Evolutionary conservation across 2,329 filamentous ascomycete species (phyloP), one percentile per base, ranked within the genome.

Genomic region (Penicillium sp.): DNA sequence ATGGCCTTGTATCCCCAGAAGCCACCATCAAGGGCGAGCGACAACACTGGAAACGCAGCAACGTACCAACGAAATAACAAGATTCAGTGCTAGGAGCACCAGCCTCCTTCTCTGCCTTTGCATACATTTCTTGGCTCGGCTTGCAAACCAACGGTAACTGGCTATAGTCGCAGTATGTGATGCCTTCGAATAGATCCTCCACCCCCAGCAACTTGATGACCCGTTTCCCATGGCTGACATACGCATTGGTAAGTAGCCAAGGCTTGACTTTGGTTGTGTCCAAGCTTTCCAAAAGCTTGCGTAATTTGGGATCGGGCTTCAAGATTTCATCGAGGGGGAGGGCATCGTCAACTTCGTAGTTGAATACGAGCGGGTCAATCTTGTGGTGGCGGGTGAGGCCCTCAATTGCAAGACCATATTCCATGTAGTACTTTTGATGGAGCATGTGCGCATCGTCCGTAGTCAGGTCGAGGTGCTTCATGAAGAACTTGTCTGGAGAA

Each of bases 241-340:
- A 97, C 22, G 96, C 95, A 71, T 99, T 99, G 2, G 96, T 99
- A 69, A 99, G 89, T 2, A 99, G 86, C 95, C 96, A 99, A 33
- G 92, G 80, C 63, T 87, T 92, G 63, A 97, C 90, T 73, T 96
- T 96, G 69, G 80, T 85, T 59, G 77, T 88, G 76, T 99, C 93
- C 55, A 99, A 87, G 65, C 93, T 90, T 73, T 89, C 82, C 6
- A 99, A 86, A 47, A 99, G 77, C 69, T 84, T 81, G 51, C 91
- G 88, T 43, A 98, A 81, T 69, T 87, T 82, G 0, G 87, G 84
- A 68, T 96, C 87, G 0, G 92, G 91, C 71, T 88, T 88, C 72
- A 99, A 89, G 70, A 98, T 86, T 18, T 85, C 82, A 70, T 97
- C 91, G 3, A 99, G 83, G 0, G 95, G 93, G 22, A 99, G 79